phyloP scores from a whole-genome alignment of 2,329 filamentous ascomycete genomes.

The Venturia pyrina region DNA sequence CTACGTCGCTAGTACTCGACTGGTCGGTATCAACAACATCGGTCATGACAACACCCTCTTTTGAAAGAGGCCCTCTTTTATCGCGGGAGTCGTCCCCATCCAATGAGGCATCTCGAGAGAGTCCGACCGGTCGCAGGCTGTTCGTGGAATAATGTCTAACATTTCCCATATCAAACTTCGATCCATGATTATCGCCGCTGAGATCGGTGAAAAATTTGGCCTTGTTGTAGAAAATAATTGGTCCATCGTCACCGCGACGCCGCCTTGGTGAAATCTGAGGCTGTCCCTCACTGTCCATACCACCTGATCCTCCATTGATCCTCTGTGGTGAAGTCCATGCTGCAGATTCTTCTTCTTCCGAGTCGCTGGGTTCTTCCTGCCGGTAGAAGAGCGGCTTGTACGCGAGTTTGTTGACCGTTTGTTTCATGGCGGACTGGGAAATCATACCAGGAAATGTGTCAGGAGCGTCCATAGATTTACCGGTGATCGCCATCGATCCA shows the following conservation, averaged over 20 bases:
- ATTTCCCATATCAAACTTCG: not conserved
- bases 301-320: not conserved
- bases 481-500: not conserved
- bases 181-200: constrained; percentile 47
- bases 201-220: constrained; percentile 74
- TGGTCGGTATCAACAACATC: constrained; percentile 10
- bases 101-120: not conserved
- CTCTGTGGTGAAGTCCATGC: constrained; percentile 20
- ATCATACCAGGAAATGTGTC: not conserved
- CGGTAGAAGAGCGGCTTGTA: constrained; percentile 41
- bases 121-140: not conserved
- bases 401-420: constrained; percentile 22
- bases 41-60: not conserved
- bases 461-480: not conserved
- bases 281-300: constrained; percentile 25
- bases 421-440: not conserved
- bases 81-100: not conserved
- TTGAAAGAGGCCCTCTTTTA: constrained; percentile 8
- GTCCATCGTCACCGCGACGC: constrained; percentile 51
- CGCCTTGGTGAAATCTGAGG: constrained; percentile 38
- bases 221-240: constrained; percentile 75
- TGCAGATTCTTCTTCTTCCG: constrained; percentile 23
- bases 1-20: not conserved
- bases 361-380: constrained; percentile 31
- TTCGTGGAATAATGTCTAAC: not conserved